These are phyloP conservation scores for Auxenochlorella pyrenoidosa DNA, from an alignment of 139 green algal genomes.

Conservation along the genomic window DNA sequence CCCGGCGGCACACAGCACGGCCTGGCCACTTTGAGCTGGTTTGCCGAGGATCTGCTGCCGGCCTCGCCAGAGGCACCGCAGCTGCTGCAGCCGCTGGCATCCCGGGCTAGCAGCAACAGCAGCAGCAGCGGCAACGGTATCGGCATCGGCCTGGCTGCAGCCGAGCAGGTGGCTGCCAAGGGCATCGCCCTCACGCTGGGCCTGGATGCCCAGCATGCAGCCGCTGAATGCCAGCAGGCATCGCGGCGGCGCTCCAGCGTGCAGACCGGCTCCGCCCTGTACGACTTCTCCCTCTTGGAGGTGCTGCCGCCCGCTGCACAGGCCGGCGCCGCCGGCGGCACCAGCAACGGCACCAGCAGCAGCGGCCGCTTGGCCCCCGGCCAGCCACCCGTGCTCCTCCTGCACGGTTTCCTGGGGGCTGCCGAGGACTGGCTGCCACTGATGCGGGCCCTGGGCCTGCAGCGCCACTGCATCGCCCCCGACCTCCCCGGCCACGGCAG, in stretches of 20 bases:
- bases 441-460: constrained; percentile 59
- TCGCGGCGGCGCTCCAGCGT: constrained; percentile 11
- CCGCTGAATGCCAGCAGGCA: not conserved
- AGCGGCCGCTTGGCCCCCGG: not conserved
- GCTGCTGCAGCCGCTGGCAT: not conserved
- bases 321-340: not conserved
- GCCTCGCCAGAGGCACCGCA: not conserved
- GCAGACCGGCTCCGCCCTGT: not conserved
- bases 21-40: constrained; percentile 78
- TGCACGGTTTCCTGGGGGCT: constrained; percentile 90
- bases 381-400: constrained; percentile 65
- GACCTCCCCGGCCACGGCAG: constrained; percentile 85
- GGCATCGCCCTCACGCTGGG: not conserved
- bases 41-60: constrained; percentile 50
- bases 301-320: not conserved
- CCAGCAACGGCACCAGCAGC: not conserved
- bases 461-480: constrained; percentile 66
- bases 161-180: not conserved
- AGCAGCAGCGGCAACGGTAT: not conserved
- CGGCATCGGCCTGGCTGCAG: not conserved
- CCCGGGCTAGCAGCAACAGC: not conserved
- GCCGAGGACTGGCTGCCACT: constrained; percentile 77
- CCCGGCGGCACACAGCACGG: constrained; percentile 59
- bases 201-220: not conserved
- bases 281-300: constrained; percentile 34